A percentile compares a stretch with the other conserved stretches of the same genome.
These are phyloP conservation scores for Flaveria linearis DNA, from an alignment of 129 eudicot species.

Conservation along the genomic window DNA sequence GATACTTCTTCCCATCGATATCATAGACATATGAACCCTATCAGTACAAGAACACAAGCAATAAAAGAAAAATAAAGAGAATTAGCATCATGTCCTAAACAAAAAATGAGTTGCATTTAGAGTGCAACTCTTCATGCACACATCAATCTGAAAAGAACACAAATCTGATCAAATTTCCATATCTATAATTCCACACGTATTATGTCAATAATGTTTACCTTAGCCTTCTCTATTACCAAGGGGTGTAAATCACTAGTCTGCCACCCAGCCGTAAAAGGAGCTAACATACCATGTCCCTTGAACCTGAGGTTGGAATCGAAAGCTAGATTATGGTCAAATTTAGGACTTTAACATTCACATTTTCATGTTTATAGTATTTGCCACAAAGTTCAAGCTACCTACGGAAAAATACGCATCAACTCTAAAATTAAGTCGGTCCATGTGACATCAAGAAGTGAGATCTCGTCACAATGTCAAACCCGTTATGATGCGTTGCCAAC, in stretches of 20 bases:
- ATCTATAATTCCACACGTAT: neutral
- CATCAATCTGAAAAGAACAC: conserved; percentile 1
- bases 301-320: conserved; percentile 40
- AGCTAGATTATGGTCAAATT: neutral
- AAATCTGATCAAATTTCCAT: neutral
- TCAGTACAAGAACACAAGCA: conserved; percentile 16
- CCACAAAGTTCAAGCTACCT: neutral
- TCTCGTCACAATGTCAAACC: neutral
- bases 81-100: conserved; percentile 6
- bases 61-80: neutral
- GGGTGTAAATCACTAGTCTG: conserved; percentile 63
- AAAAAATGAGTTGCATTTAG: neutral
- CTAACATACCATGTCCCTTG: conserved; percentile 85
- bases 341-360: neutral
- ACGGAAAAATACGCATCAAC: neutral
- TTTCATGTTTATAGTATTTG: neutral
- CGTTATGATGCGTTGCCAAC: neutral
- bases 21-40: conserved; percentile 91
- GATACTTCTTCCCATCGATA: conserved; percentile 74
- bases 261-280: conserved; percentile 94
- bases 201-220: conserved; percentile 37
- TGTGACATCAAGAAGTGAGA: neutral
- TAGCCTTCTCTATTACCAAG: conserved; percentile 61
- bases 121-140: conserved; percentile 17
- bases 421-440: neutral